A percentile compares a stretch with the other conserved stretches of the same genome.
These are phyloP conservation scores for Eimeria maxima DNA, from an alignment of 169 alveolate genomes.

Conservation along the genomic window DNA sequence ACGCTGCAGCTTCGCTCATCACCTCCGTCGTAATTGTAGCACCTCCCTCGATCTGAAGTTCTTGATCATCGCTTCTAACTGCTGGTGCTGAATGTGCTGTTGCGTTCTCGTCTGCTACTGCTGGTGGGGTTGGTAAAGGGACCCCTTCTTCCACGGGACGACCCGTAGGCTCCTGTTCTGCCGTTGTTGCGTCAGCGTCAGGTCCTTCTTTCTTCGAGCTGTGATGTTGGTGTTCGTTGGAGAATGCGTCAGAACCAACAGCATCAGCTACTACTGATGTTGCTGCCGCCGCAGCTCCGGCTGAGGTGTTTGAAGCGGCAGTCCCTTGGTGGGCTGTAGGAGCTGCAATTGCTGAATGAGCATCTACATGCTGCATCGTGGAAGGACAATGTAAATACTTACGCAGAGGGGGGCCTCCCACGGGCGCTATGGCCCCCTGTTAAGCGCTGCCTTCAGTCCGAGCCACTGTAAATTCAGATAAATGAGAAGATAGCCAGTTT, in stretches of 20 bases:
- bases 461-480: not conserved
- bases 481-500: not conserved
- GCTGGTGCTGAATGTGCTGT: not conserved
- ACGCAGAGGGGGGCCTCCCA: conserved; percentile 3
- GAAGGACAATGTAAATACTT: not conserved
- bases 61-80: not conserved
- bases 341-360: not conserved
- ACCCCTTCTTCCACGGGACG: not conserved
- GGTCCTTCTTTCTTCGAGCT: not conserved
- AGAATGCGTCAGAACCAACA: not conserved
- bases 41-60: not conserved
- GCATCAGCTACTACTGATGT: not conserved
- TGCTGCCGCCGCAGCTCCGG: not conserved
- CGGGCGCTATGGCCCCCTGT: not conserved
- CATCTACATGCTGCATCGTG: conserved; percentile 37
- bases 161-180: not conserved
- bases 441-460: not conserved
- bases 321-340: not conserved
- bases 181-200: not conserved
- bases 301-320: not conserved
- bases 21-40: not conserved
- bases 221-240: not conserved
- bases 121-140: not conserved
- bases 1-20: not conserved
- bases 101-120: not conserved